These are phyloP conservation scores for Climacium dendroides DNA, from an alignment of 225 moss, liverwort and hornwort species.

Conservation along the genomic window DNA sequence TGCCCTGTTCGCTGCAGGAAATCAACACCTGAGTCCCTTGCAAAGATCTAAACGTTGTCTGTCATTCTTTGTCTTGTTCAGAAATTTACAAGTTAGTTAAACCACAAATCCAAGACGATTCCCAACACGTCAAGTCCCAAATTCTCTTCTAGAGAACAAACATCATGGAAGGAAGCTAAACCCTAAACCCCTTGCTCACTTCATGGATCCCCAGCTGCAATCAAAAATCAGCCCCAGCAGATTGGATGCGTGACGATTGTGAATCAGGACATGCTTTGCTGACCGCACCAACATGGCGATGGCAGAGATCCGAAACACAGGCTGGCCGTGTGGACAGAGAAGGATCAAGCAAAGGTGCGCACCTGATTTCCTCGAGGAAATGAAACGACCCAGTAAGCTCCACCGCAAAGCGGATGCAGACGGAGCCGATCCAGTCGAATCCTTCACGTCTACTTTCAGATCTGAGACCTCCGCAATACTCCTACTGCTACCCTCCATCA, in stretches of 20 bases:
- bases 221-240: not conserved
- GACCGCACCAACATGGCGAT: not conserved
- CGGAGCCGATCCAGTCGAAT: not conserved
- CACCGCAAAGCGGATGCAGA: slow-evolving; percentile 33
- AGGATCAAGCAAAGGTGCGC: not conserved
- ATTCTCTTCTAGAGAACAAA: not conserved
- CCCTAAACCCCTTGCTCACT: not conserved
- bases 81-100: not conserved
- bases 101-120: not conserved
- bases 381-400: slow-evolving; percentile 32
- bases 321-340: not conserved
- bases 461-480: not conserved
- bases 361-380: slow-evolving; percentile 37
- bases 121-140: not conserved
- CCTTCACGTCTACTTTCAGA: not conserved
- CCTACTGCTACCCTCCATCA: not conserved
- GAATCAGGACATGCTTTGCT: not conserved
- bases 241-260: not conserved
- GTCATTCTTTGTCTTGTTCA: not conserved
- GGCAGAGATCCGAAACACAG: not conserved
- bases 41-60: not conserved
- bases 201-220: not conserved
- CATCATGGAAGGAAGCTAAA: not conserved
- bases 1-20: slow-evolving; percentile 37
- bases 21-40: slow-evolving; percentile 16